These are phyloP conservation scores for Lagenaria siceraria DNA, from an alignment of 306 rosid species.

Conservation along the genomic window DNA sequence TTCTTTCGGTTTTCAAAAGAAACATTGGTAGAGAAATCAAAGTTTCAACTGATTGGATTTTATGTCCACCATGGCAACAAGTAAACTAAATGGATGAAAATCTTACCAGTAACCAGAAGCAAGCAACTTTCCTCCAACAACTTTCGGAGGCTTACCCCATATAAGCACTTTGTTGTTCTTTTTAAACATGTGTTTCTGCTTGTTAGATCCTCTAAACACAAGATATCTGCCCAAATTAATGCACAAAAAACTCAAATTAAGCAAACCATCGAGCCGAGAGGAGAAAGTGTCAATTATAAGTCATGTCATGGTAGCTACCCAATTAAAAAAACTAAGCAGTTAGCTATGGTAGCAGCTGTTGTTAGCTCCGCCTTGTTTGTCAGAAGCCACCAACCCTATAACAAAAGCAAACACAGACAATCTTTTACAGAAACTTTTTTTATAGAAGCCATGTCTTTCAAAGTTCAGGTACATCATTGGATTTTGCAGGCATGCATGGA, in stretches of 20 bases:
- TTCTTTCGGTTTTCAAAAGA: neutral
- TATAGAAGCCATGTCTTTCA: neutral
- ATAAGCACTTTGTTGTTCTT: constrained; percentile 77
- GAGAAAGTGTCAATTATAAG: neutral
- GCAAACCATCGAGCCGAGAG: neutral
- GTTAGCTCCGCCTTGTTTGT: constrained; percentile 60
- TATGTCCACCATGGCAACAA: neutral
- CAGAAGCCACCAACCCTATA: constrained; percentile 94
- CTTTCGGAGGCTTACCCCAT: constrained; percentile 84
- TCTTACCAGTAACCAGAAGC: constrained; percentile 97
- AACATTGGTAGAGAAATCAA: neutral
- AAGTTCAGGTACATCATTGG: neutral
- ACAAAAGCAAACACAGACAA: constrained; percentile 19
- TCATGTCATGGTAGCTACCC: constrained; percentile 38
- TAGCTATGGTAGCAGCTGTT: constrained; percentile 41
- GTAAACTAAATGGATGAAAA: constrained; percentile 8
- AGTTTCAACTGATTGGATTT: neutral
- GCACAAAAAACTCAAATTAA: neutral
- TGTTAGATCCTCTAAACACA: constrained; percentile 96
- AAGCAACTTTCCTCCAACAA: constrained; percentile 83
- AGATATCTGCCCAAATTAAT: constrained; percentile 43
- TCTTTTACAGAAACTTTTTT: neutral
- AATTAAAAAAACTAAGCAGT: constrained; percentile 61
- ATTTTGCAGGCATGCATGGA: neutral
- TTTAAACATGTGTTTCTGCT: constrained; percentile 83